Evolutionary conservation across 129 eudicot species (phyloP), one percentile per base, ranked within the genome.

Genomic region (Solidago caesia): DNA sequence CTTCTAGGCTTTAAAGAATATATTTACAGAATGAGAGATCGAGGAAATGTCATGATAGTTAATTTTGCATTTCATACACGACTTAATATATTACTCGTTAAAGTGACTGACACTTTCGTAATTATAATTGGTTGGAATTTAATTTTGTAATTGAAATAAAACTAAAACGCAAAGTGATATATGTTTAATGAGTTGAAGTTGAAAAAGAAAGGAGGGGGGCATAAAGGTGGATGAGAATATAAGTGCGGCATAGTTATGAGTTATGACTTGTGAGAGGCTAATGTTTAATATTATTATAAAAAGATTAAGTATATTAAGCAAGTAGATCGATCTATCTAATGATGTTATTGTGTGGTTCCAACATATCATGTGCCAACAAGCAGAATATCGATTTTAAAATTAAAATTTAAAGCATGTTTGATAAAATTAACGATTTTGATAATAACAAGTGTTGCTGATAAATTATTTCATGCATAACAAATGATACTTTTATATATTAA

Each of bases 311-410:
- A 64, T 68, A 55, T 72, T 79, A 73, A 79, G 63, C 76, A 16
- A 69, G 46, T 69, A 77, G 79, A 71, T 71, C 67, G 73, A 56
- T 79, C 74, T 59, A 73, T 45, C 74, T 79, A 79, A 73, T 79
- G 83, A 79, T 79, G 79, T 57, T 79, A 59, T 73, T 79, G 41
- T 33, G 74, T 79, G 79, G 78, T 79, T 73, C 75, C 64, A 79
- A 79, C 83, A 65, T 79, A 72, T 65, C 83, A 66, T 79, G 83
- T 79, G 83, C 74, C 25, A 65, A 73, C 74, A 73, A 79, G 79
- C 79, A 73, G 66, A 73, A 73, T 79, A 78, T 79, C 33, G 4
- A 16, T 64, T 72, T 47, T 3, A 33, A 33, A 33, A 33, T 3
- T 1, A 33, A 33, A 1, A 33, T 33, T 33, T 33, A 33, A 3